Evolutionary conservation across 2,329 filamentous ascomycete genomes (phyloP).

Genomic region (Alternaria hordeiaustralica): DNA sequence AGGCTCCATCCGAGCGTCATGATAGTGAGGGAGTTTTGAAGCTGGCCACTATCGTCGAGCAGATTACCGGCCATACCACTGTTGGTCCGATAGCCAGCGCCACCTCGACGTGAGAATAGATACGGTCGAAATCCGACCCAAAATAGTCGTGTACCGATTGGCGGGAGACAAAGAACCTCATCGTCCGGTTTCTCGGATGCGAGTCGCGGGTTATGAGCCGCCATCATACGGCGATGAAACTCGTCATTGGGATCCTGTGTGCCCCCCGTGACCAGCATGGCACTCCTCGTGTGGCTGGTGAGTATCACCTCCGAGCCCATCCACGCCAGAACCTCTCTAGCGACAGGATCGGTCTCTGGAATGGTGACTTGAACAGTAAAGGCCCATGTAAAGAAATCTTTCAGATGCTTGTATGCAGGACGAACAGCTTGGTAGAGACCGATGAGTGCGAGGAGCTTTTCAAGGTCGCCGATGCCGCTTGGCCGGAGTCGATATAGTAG

Average conservation of each 20-base stretch:
- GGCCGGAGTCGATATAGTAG: conserved; percentile 29
- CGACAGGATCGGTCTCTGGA: conserved; percentile 31
- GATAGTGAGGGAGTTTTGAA: conserved; percentile 27
- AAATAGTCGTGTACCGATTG: conserved; percentile 32
- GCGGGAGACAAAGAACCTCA: conserved; percentile 22
- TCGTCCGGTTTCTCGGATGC: conserved; percentile 1
- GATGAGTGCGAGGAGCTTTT: conserved; percentile 31
- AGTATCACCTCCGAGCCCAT: conserved; percentile 34
- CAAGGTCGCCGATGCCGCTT: conserved; percentile 20
- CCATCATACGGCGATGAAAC: conserved; percentile 3
- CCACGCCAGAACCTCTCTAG: conserved; percentile 35
- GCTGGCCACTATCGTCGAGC: conserved; percentile 15
- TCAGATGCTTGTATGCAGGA: conserved; percentile 25
- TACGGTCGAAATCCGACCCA: conserved; percentile 41
- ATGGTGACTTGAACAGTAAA: conserved; percentile 32
- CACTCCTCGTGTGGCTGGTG: conserved; percentile 27
- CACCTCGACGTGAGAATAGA: conserved; percentile 28
- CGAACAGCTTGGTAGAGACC: conserved; percentile 31
- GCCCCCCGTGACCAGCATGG: conserved; percentile 29
- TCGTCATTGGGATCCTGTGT: conserved; percentile 12
- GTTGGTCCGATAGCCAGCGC: not conserved
- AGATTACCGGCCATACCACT: not conserved
- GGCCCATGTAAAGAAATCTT: conserved; percentile 23
- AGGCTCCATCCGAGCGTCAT: conserved; percentile 39
- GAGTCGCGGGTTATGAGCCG: not conserved